Base-by-base conservation (phyloP, 1,139 yeast genomes). In the Blastobotrys apis region DNA sequence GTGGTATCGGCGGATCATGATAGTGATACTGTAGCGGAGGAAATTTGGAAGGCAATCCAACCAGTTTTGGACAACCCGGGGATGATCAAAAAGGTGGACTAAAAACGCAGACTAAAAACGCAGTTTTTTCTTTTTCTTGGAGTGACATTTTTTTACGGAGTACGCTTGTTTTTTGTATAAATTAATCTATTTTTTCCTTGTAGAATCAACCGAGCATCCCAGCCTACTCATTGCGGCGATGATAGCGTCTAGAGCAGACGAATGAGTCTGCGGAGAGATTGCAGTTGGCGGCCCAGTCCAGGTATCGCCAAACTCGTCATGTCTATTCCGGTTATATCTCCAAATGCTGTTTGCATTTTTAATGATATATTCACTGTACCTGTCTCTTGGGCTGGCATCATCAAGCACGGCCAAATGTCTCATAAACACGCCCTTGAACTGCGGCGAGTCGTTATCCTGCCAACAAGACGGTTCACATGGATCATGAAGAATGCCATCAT, bases 1-100 rank as follows among this genome's bases (percentile, higher is more conserved):
- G 58, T 74, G 33, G 57, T 86, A 4, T 74, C 77, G 51, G 96
- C 94, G 5, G 81, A 81, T 47, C 70, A 68, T 1, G 70, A 75
- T 47, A 77, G 82, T 5, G 81, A 77, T 1, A 67, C 77, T 50
- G 95, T 86, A 3, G 59, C 56, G 4, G 33, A 47, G 4, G 60
- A 62, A 13, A 54, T 65, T 9, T 44, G 48, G 47, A 37, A 31
- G 9, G 48, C 47, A 3, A 58, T 58, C 10, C 10, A 6, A 40
- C 26, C 26, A 23, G 26, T 23, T 6, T 6, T 23, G 26, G 10
- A 10, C 26, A 23, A 10, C 26, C 26, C 26, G 6, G 10, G 10
- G 26, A 10, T 10, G 9, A 23, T 23, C 26, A 23, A 10, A 6
- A 6, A 6, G 26, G 26, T 23, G 10, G 26, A 23, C 9, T 23